Evolutionary conservation across 495 filamentous ascomycete species (phyloP).

Genomic region (Cercophora sp.): DNA sequence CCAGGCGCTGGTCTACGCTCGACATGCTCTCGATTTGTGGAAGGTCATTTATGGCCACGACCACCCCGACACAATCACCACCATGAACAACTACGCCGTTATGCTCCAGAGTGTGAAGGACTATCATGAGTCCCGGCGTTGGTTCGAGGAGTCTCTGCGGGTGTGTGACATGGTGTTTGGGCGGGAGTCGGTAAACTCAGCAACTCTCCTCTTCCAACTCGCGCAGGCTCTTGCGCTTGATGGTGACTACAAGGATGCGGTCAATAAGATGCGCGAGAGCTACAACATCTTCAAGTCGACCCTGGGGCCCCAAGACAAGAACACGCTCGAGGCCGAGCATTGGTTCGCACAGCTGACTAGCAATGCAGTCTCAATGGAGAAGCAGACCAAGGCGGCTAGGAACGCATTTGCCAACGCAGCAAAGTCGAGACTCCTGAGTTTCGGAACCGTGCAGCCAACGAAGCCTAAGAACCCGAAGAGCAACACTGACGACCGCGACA

Average conservation of each 20-base stretch:
- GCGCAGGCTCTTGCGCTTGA: constrained; percentile 92
- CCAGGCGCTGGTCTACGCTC: constrained; percentile 76
- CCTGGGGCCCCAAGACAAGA: constrained; percentile 82
- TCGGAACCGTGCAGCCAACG: too few species aligned
- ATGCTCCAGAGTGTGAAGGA: constrained; percentile 94
- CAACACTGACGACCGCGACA: constrained; percentile 6
- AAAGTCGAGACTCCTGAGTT: too few species aligned
- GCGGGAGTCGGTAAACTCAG: constrained; percentile 81
- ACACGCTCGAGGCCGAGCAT: constrained; percentile 89
- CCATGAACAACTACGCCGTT: constrained; percentile 96
- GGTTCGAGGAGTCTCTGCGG: constrained; percentile 90
- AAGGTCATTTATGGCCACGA: constrained; percentile 91
- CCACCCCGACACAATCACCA: constrained; percentile 97
- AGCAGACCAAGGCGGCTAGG: constrained; percentile 82
- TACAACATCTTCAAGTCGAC: constrained; percentile 88
- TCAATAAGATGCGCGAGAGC: constrained; percentile 87
- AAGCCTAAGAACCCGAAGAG: too few species aligned
- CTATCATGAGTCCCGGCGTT: constrained; percentile 86
- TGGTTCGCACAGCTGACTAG: constrained; percentile 97
- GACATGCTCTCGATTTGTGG: constrained; percentile 92
- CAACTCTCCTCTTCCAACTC: constrained; percentile 95
- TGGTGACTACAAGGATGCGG: constrained; percentile 83
- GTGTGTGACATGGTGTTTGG: constrained; percentile 87
- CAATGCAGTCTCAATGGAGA: constrained; percentile 89
- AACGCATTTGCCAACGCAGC: too few species aligned